Base-by-base conservation (phyloP, 352 stramenopile species). In the Phytophthora tentaculata region DNA sequence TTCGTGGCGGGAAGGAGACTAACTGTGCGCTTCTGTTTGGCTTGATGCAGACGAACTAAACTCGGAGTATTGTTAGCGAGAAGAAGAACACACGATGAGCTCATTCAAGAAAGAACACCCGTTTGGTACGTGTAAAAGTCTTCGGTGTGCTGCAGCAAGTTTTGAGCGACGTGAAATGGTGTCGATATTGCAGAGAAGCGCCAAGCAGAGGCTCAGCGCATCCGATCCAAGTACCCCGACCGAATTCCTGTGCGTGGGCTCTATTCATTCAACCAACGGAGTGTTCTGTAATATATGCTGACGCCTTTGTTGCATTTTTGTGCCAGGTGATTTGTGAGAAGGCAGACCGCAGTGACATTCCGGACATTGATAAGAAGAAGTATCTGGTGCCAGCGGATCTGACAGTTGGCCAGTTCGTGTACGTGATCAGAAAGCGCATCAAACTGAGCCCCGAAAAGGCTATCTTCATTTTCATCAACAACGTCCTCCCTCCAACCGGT, bases 321-420 rank as follows among this genome's bases (percentile, higher is more conserved):
- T 57, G 3, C 17, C 47, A 94, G 88, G 84, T 96, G 47, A 97
- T 97, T 74, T 96, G 88, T 77, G 91, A 97, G 74, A 97, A 99
- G 81, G 96, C 97, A 19, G 94, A 99, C 73, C 93, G 97, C 62
- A 98, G 94, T 45, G 97, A 99, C 69, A 99, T 99, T 74, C 97
- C 97, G 22, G 97, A 99, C 73, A 99, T 99, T 89, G 97, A 99
- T 83, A 99, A 99, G 90, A 99, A 99, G 82, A 99, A 99, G 85
- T 99, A 99, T 79, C 81, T 99, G 49, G 97, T 99, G 52, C 97
- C 97, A 7, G 90, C 95, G 43, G 97, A 99, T 74, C 76, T 99
- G 67, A 99, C 96, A 47, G 96, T 99, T 8, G 98, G 98, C 5
- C 97, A 99, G 83, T 99, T 99, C 73, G 95, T 99, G 63, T 99